phyloP scores from a whole-genome alignment of 2,329 filamentous ascomycete genomes.

The Elsinoe fawcettii region DNA sequence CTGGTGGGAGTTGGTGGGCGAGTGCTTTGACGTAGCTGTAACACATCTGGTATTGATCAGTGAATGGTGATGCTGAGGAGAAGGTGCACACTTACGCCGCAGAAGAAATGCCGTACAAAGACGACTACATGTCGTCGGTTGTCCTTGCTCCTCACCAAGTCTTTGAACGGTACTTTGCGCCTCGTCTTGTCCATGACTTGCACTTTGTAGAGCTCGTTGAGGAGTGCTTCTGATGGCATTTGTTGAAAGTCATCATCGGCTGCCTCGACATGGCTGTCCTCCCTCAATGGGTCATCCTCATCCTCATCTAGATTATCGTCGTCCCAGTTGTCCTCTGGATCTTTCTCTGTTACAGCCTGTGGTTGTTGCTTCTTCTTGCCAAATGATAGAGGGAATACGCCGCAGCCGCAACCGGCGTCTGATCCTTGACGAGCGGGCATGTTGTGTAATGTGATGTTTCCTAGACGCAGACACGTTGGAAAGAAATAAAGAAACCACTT shows the following conservation, averaged over 20 bases:
- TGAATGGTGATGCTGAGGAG: neutral
- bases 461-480: neutral
- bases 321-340: conserved; percentile 11
- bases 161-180: conserved; percentile 13
- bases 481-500: neutral
- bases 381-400: neutral
- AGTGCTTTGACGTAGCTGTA: conserved; percentile 30
- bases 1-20: conserved; percentile 21
- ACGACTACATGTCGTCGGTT: conserved; percentile 27
- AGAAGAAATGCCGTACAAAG: conserved; percentile 36
- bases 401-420: conserved; percentile 10
- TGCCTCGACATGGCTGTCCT: conserved; percentile 2
- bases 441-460: neutral
- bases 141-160: conserved; percentile 12
- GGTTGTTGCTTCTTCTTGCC: neutral
- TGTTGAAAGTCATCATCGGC: conserved; percentile 10
- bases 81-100: conserved; percentile 26
- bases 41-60: conserved; percentile 23
- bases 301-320: conserved; percentile 12
- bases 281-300: conserved; percentile 3
- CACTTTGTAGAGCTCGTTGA: conserved; percentile 12
- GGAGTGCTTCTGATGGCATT: conserved; percentile 1
- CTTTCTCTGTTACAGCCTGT: neutral
- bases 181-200: conserved; percentile 14
- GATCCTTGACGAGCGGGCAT: conserved; percentile 9